A percentile compares a stretch with the other conserved stretches of the same genome.
Conservation (phyloP, 306 rosid genomes). For the Rosa lucieae region DNA sequence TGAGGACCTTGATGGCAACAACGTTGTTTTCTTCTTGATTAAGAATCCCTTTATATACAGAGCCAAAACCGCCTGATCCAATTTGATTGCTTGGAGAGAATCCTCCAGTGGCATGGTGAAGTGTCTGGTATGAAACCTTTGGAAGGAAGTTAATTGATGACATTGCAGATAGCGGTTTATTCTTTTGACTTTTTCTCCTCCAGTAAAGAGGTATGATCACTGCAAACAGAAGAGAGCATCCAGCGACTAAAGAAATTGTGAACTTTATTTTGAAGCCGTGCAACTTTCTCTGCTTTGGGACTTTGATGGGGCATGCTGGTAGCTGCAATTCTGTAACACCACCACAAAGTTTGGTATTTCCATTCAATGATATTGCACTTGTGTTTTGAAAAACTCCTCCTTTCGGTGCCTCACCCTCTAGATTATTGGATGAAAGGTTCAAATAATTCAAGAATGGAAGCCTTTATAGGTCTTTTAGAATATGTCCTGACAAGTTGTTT, state of each 20-base stretch:
- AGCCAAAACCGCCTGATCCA: slow-evolving; percentile 44
- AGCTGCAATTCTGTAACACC: slow-evolving; percentile 17
- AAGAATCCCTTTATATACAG: slow-evolving; percentile 41
- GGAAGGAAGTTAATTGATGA: background rate
- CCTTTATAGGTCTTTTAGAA: slow-evolving; percentile 31
- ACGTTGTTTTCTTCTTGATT: background rate
- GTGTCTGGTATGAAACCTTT: slow-evolving; percentile 4
- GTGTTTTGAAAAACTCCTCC: slow-evolving; percentile 37
- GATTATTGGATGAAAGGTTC: slow-evolving; percentile 42
- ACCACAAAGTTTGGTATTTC: slow-evolving; percentile 31
- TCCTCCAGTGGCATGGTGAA: slow-evolving; percentile 14
- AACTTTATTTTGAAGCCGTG: background rate
- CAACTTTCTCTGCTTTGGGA: background rate
- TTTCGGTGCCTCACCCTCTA: slow-evolving; percentile 45
- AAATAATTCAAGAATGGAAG: slow-evolving; percentile 9
- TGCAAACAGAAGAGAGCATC: background rate
- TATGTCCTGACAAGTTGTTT: slow-evolving; percentile 33
- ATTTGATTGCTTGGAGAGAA: slow-evolving; percentile 28
- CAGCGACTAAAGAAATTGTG: background rate
- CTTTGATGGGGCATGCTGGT: slow-evolving; percentile 19
- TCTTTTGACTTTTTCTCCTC: slow-evolving; percentile 5
- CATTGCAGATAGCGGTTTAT: background rate
- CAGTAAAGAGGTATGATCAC: background rate
- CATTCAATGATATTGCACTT: background rate
- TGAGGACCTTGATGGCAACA: slow-evolving; percentile 45